phyloP scores from a whole-genome alignment of 108 stramenopile genomes.

The Asterionellopsis glacialis region DNA sequence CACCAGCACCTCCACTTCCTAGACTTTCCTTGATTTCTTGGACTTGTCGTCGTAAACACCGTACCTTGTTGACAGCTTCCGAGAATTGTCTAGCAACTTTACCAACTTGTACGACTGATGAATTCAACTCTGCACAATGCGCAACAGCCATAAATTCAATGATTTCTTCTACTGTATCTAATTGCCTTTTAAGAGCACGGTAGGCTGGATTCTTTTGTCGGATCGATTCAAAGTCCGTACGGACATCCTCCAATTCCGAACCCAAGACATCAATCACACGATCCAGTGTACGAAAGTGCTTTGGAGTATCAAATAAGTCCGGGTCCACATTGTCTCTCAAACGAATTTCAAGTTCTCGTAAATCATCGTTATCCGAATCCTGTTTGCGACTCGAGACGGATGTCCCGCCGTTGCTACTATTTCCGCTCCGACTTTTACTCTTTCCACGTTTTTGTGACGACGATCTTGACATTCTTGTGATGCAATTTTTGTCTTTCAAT shows the following conservation, averaged over 20 bases:
- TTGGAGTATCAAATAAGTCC: slow-evolving; percentile 78
- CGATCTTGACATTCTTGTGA: too few relatives aligned
- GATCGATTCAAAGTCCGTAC: slow-evolving; percentile 8
- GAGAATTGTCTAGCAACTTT: slow-evolving; percentile 73
- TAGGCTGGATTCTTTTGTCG: slow-evolving; percentile 54
- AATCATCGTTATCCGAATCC: slow-evolving; percentile 9
- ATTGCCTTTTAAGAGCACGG: slow-evolving; percentile 42
- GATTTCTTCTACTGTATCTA: slow-evolving; percentile 65
- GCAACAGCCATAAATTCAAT: slow-evolving; percentile 79
- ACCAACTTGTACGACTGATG: slow-evolving; percentile 74
- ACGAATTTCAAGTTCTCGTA: slow-evolving; percentile 39
- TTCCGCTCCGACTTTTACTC: too few relatives aligned
- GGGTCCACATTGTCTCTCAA: slow-evolving; percentile 58
- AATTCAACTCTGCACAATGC: slow-evolving; percentile 81
- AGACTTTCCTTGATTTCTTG: slow-evolving; percentile 73
- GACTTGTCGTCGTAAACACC: slow-evolving; percentile 69
- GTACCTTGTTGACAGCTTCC: slow-evolving; percentile 64
- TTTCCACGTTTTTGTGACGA: too few relatives aligned
- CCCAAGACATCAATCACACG: slow-evolving; percentile 83
- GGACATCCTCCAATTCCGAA: slow-evolving; percentile 40
- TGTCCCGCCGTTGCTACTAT: neutral
- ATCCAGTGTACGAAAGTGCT: slow-evolving; percentile 59
- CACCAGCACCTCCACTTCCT: slow-evolving; percentile 19
- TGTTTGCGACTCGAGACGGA: neutral
- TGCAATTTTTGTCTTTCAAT: too few relatives aligned